phyloP scores from a whole-genome alignment of 495 filamentous ascomycete genomes.

The Aspergillus kassunensis region DNA sequence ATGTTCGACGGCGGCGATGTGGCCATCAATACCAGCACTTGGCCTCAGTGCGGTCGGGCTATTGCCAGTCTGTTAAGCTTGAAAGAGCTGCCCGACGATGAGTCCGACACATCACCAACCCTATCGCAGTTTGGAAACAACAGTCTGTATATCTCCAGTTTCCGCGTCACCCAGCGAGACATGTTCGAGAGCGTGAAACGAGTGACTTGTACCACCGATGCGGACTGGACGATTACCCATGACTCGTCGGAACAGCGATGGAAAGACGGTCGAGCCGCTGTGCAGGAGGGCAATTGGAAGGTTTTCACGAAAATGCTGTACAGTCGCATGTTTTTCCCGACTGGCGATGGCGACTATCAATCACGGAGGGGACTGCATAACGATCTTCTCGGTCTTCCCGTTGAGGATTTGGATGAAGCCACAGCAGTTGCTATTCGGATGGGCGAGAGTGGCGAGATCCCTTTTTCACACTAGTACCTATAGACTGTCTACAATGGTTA shows the following conservation, averaged over 20 bases:
- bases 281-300: conserved; percentile 37
- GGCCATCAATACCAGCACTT: conserved; percentile 39
- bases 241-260: conserved; percentile 42
- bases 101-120: conserved; percentile 22
- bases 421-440: conserved; percentile 25
- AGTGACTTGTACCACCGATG: conserved; percentile 46
- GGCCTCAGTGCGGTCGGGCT: conserved; percentile 41
- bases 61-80: conserved; percentile 42
- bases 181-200: conserved; percentile 50
- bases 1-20: conserved; percentile 47
- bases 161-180: conserved; percentile 46
- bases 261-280: conserved; percentile 30
- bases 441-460: conserved; percentile 2
- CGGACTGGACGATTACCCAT: conserved; percentile 55
- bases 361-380: conserved; percentile 40
- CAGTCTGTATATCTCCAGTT: conserved; percentile 40
- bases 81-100: conserved; percentile 42
- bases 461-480: not conserved
- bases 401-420: conserved; percentile 56
- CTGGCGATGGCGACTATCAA: conserved; percentile 40
- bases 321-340: conserved; percentile 45
- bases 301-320: conserved; percentile 43
- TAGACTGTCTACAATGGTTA: too few relatives aligned
- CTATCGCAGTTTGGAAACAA: conserved; percentile 37
- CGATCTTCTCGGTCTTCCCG: conserved; percentile 45